Base-by-base conservation (phyloP, 2,329 filamentous ascomycete genomes). In the Penicillium sp. region DNA sequence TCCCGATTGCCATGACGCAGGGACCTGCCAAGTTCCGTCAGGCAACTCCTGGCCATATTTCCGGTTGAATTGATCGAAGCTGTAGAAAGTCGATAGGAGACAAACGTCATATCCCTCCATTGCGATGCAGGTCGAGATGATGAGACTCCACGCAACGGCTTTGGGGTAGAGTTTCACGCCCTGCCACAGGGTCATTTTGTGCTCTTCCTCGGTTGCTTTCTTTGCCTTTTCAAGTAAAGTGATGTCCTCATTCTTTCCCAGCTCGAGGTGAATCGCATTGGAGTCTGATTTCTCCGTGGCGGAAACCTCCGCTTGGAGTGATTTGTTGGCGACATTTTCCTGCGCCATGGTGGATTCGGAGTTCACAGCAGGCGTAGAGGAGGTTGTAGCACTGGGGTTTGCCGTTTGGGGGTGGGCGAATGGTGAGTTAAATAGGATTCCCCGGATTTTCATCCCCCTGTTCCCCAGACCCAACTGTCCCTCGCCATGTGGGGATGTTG, bases 41-140 rank as follows among this genome's bases (percentile, higher is more conserved):
- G 65, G 37, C 52, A 70, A 49, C 55, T 60, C 50, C 55, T 70
- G 67, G 25, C 77, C 78, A 57, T 80, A 81, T 53, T 78, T 79
- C 43, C 62, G 61, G 52, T 75, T 77, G 66, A 79, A 80, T 52
- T 73, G 69, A 1, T 70, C 67, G 55, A 78, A 78, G 64, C 69
- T 76, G 78, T 86, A 93, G 72, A 95, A 92, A 76, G 92, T 93
- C 79, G 89, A 91, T 69, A 94, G 86, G 53, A 96, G 80, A 69
- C 86, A 88, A 59, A 95, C 82, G 71, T 96, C 91, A 78, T 93
- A 96, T 34, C 90, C 91, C 76, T 96, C 92, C 92, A 96, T 96
- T 69, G 86, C 87, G 70, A 96, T 95, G 73, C 90, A 92, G 0
- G 91, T 94, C 15, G 90, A 94, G 75, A 96, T 93, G 61, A 96